Evolutionary conservation across 2,329 filamentous ascomycete species (phyloP).

Genomic region (Malbranchea zuffiana): DNA sequence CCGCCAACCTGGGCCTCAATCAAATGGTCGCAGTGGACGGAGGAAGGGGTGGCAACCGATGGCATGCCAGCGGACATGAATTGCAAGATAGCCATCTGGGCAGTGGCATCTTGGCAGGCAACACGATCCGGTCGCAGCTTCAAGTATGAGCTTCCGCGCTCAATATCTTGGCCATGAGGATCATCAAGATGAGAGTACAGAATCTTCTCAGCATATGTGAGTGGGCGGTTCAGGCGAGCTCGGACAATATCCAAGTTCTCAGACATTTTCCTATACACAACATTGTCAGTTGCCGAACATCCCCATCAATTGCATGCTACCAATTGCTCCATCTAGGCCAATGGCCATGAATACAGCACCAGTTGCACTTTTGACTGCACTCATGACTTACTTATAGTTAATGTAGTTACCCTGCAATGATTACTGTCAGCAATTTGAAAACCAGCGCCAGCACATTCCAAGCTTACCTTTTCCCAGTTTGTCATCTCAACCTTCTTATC

Average conservation of each 20-base stretch:
- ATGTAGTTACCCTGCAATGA: slow-evolving; percentile 65
- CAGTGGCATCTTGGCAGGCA: slow-evolving; percentile 97
- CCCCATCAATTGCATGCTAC: neutral
- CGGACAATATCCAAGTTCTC: slow-evolving; percentile 93
- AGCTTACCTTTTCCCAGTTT: slow-evolving; percentile 69
- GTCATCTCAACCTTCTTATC: slow-evolving; percentile 97
- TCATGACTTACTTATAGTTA: slow-evolving; percentile 60
- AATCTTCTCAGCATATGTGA: slow-evolving; percentile 96
- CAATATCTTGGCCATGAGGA: slow-evolving; percentile 88
- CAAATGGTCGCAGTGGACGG: slow-evolving; percentile 97
- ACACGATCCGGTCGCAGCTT: slow-evolving; percentile 95
- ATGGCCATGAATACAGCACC: neutral
- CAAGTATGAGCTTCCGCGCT: slow-evolving; percentile 90
- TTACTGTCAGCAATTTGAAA: slow-evolving; percentile 20
- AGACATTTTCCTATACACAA: slow-evolving; percentile 81
- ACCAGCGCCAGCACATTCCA: slow-evolving; percentile 10
- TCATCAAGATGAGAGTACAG: slow-evolving; percentile 98
- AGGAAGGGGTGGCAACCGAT: slow-evolving; percentile 83
- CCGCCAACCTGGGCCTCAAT: slow-evolving; percentile 95
- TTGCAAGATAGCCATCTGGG: slow-evolving; percentile 98
- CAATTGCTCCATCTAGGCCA: neutral
- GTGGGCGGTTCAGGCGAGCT: slow-evolving; percentile 75
- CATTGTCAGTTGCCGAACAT: slow-evolving; percentile 18
- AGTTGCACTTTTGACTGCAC: neutral
- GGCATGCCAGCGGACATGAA: slow-evolving; percentile 99